Evolutionary conservation across 1,284 basidiomycete species (phyloP).

Genomic region (Microbotryomycetes sp.): DNA sequence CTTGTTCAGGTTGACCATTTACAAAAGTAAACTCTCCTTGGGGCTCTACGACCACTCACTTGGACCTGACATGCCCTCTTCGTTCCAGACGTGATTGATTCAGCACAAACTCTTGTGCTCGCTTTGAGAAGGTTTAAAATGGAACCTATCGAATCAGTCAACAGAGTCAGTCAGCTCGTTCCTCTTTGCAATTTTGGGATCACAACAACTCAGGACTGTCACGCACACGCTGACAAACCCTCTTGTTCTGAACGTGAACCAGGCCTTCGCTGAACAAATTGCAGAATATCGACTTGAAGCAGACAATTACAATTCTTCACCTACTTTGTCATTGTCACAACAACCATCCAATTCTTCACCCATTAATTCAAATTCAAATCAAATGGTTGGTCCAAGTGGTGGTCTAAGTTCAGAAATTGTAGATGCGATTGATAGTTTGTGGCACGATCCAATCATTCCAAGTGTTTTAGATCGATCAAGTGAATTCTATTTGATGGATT

Average conservation of each 20-base stretch:
- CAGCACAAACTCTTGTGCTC: constrained; percentile 77
- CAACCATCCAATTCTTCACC: neutral
- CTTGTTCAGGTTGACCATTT: constrained; percentile 68
- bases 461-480: constrained; percentile 76
- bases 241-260: constrained; percentile 55
- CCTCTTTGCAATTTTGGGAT: neutral
- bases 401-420: constrained; percentile 41
- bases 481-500: constrained; percentile 97
- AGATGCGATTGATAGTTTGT: constrained; percentile 50
- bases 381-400: constrained; percentile 28
- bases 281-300: constrained; percentile 48
- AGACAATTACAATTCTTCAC: constrained; percentile 38
- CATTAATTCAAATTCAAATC: neutral
- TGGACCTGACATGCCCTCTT: neutral
- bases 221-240: neutral
- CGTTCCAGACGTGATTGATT: constrained; percentile 60
- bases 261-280: constrained; percentile 48
- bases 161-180: constrained; percentile 52
- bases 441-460: constrained; percentile 85
- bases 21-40: constrained; percentile 30
- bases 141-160: constrained; percentile 69
- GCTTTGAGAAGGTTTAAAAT: constrained; percentile 86
- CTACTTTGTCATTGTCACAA: neutral
- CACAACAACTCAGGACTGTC: too few species aligned
- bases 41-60: neutral